phyloP scores from a whole-genome alignment of 768 basidiomycete species.

The Cyclocybe cylindracea region DNA sequence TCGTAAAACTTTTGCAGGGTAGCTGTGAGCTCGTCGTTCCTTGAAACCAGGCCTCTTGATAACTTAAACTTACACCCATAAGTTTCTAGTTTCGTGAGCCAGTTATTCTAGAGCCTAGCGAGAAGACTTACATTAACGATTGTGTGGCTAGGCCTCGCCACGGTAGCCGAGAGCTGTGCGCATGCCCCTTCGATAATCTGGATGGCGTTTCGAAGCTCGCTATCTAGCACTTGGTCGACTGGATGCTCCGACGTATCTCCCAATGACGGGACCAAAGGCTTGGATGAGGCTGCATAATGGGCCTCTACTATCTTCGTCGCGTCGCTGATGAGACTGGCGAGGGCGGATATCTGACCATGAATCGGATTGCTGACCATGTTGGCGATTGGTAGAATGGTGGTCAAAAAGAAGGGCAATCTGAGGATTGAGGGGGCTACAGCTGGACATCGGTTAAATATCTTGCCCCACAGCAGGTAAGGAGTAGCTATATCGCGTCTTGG shows the following conservation, averaged over 20 bases:
- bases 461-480: too few species aligned
- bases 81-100: slow-evolving; percentile 1
- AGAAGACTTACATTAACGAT: slow-evolving; percentile 22
- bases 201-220: slow-evolving; percentile 20
- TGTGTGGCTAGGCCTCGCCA: slow-evolving; percentile 22
- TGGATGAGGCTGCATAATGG: slow-evolving; percentile 14
- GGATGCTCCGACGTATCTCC: slow-evolving; percentile 21
- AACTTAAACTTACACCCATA: slow-evolving; percentile 12
- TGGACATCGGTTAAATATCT: too few species aligned
- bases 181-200: slow-evolving; percentile 29
- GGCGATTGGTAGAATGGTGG: too few species aligned
- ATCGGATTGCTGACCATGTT: too few species aligned
- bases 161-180: slow-evolving; percentile 24
- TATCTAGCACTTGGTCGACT: slow-evolving; percentile 11
- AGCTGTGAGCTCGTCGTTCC: neutral
- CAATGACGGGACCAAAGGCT: slow-evolving; percentile 20
- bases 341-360: slow-evolving; percentile 3
- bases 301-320: slow-evolving; percentile 18
- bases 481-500: too few species aligned
- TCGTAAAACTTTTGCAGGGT: slow-evolving; percentile 12
- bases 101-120: neutral
- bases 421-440: too few species aligned
- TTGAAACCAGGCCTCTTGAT: neutral
- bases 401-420: too few species aligned
- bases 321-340: slow-evolving; percentile 12